Percentiles rank a stretch among this genome's conserved stretches.
Conservation (phyloP, 352 stramenopile species). For the Phytophthora cryptogea region DNA sequence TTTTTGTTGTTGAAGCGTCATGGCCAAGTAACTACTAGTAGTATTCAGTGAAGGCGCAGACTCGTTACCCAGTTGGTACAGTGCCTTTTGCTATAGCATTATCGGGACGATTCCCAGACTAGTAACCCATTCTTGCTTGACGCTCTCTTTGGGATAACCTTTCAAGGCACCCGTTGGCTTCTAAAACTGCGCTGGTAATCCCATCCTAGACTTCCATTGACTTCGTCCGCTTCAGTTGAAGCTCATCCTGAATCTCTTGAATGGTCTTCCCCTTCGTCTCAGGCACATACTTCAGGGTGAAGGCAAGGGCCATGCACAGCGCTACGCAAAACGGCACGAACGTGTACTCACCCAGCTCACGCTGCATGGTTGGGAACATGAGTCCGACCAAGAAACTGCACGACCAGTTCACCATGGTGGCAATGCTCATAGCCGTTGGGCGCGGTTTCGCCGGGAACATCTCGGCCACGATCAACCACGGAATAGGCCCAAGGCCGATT, state of each 20-base stretch:
- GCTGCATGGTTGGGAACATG: slow-evolving; percentile 92
- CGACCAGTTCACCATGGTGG: slow-evolving; percentile 95
- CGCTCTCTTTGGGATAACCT: neutral
- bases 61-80: too few species aligned
- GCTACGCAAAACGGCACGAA: slow-evolving; percentile 91
- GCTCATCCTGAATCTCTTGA: slow-evolving; percentile 68
- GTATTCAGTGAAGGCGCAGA: too few species aligned
- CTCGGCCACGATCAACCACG: slow-evolving; percentile 96
- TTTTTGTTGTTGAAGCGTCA: too few species aligned
- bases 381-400: slow-evolving; percentile 96
- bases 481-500: slow-evolving; percentile 89
- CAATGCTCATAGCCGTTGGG: slow-evolving; percentile 89
- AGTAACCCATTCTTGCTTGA: slow-evolving; percentile 4
- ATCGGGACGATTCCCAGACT: neutral
- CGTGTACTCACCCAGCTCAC: slow-evolving; percentile 81
- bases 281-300: slow-evolving; percentile 84
- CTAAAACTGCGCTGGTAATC: slow-evolving; percentile 9
- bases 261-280: slow-evolving; percentile 91
- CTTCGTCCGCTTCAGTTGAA: slow-evolving; percentile 40
- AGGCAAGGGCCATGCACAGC: slow-evolving; percentile 79
- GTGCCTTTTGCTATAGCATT: neutral
- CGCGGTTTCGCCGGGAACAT: slow-evolving; percentile 96
- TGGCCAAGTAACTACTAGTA: too few species aligned
- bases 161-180: slow-evolving; percentile 5
- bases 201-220: slow-evolving; percentile 31